Percentiles rank a stretch among this genome's conserved stretches.
Conservation (phyloP, 495 filamentous ascomycete genomes). For the Clavariopsis aquatica region DNA sequence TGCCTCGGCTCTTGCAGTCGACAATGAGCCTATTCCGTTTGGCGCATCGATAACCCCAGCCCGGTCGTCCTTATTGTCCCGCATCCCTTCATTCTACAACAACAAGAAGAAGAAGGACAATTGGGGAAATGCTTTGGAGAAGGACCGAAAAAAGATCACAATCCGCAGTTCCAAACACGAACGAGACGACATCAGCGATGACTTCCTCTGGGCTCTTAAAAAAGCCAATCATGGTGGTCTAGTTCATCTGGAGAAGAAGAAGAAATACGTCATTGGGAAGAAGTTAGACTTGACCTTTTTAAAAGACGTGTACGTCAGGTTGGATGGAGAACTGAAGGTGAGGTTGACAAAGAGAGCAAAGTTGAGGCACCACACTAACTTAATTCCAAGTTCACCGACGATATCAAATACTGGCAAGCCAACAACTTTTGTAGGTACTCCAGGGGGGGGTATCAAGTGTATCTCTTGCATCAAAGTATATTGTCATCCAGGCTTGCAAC, state of each 20-base stretch:
- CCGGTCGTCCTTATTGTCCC: not conserved
- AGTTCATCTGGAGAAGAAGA: conserved; percentile 58
- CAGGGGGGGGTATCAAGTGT: too few relatives aligned
- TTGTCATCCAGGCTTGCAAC: too few relatives aligned
- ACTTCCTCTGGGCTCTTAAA: conserved; percentile 51
- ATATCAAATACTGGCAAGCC: conserved; percentile 68
- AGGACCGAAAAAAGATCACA: conserved; percentile 27
- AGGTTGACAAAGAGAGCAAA: not conserved
- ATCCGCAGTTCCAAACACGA: conserved; percentile 26
- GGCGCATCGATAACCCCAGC: conserved; percentile 19
- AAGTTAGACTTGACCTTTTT: conserved; percentile 67
- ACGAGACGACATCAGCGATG: conserved; percentile 25
- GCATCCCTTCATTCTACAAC: not conserved
- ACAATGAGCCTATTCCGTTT: conserved; percentile 12
- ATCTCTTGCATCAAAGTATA: too few relatives aligned
- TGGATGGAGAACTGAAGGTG: conserved; percentile 29
- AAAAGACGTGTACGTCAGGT: conserved; percentile 51
- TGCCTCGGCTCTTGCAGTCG: not conserved
- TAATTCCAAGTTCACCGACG: conserved; percentile 57
- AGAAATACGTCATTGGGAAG: conserved; percentile 62
- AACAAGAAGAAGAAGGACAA: conserved; percentile 20
- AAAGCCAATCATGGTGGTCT: conserved; percentile 69
- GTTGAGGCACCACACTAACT: not conserved
- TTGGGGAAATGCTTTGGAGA: conserved; percentile 25
- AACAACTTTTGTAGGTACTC: too few relatives aligned